Conservation (phyloP, 2,329 filamentous ascomycete species). For the Mycosphaerelloides madeirae region DNA sequence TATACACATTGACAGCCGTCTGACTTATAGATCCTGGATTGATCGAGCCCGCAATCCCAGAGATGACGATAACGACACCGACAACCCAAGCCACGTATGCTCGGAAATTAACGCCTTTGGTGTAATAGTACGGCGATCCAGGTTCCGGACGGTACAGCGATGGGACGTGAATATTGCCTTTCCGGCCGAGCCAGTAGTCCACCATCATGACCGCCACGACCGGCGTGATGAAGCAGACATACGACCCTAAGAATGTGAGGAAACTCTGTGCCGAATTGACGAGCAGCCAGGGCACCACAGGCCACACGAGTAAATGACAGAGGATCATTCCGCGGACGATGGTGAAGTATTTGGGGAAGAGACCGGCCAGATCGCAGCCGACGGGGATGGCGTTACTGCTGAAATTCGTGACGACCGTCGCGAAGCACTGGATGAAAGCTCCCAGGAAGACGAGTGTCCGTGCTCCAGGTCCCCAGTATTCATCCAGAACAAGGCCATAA, state of each 20-base stretch:
- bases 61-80: slow-evolving; percentile 20
- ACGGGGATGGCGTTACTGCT: slow-evolving; percentile 40
- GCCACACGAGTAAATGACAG: slow-evolving; percentile 35
- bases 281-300: slow-evolving; percentile 42
- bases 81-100: slow-evolving; percentile 19
- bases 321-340: slow-evolving; percentile 42
- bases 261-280: slow-evolving; percentile 39
- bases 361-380: slow-evolving; percentile 39
- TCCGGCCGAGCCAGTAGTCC: slow-evolving; percentile 38
- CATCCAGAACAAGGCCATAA: slow-evolving; percentile 37
- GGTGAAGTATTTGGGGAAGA: slow-evolving; percentile 41
- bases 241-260: slow-evolving; percentile 41
- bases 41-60: slow-evolving; percentile 18
- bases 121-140: slow-evolving; percentile 20
- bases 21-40: slow-evolving; percentile 15
- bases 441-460: slow-evolving; percentile 40
- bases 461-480: slow-evolving; percentile 36
- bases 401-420: slow-evolving; percentile 43
- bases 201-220: slow-evolving; percentile 37
- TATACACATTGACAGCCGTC: slow-evolving; percentile 20
- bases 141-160: slow-evolving; percentile 32
- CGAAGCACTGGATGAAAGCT: slow-evolving; percentile 34
- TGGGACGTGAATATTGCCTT: slow-evolving; percentile 40
- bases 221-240: slow-evolving; percentile 41
- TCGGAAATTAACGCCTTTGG: slow-evolving; percentile 17